Evolutionary conservation across 345 rosid species (phyloP).

Genomic region (Boechera stricta): DNA sequence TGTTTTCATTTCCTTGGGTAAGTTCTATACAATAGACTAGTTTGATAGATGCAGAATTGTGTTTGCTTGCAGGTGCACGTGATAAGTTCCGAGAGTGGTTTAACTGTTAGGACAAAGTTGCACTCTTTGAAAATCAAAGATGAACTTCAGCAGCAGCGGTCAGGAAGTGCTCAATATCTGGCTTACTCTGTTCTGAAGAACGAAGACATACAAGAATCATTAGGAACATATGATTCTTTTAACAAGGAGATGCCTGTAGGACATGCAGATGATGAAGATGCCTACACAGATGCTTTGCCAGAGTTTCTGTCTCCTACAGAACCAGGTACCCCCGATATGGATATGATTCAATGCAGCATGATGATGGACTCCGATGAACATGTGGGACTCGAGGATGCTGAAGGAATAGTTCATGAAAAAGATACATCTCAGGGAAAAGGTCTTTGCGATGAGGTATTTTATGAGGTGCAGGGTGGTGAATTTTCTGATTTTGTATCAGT

Average conservation of each 20-base stretch:
- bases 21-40: conserved; percentile 19
- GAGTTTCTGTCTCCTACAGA: conserved; percentile 79
- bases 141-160: conserved; percentile 74
- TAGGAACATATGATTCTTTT: conserved; percentile 44
- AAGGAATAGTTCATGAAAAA: conserved; percentile 53
- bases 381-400: conserved; percentile 58
- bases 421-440: conserved; percentile 60
- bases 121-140: conserved; percentile 92
- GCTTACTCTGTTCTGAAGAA: conserved; percentile 80
- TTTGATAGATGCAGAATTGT: conserved; percentile 33
- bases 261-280: conserved; percentile 78
- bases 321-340: conserved; percentile 54
- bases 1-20: conserved; percentile 10
- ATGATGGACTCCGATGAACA: conserved; percentile 48
- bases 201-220: conserved; percentile 53
- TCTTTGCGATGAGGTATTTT: conserved; percentile 70
- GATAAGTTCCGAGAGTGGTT: conserved; percentile 70
- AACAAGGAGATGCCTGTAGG: conserved; percentile 50
- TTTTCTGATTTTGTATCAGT: conserved; percentile 84
- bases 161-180: conserved; percentile 64
- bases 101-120: conserved; percentile 79
- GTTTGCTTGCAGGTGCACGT: conserved; percentile 67
- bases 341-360: conserved; percentile 52
- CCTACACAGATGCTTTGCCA: conserved; percentile 88
- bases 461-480: conserved; percentile 84